A percentile compares a stretch with the other conserved stretches of the same genome.
phyloP scores from a whole-genome alignment of 169 alveolate genomes.

The Cryptosporidium ubiquitum region DNA sequence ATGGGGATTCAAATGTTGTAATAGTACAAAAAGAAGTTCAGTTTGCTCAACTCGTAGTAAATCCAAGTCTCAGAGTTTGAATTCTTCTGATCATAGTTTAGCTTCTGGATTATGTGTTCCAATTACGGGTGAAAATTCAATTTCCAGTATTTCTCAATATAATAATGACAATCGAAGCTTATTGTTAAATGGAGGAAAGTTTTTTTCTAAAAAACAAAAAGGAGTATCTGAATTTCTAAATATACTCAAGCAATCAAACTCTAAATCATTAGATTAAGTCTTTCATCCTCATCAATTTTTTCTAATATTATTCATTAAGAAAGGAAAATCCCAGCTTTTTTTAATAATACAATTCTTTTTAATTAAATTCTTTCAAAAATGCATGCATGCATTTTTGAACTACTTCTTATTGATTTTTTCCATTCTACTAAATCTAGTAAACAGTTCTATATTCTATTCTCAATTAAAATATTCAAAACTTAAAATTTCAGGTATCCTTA shows the following conservation, averaged over 20 bases:
- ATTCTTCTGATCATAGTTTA: not conserved
- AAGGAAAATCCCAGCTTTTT: not conserved
- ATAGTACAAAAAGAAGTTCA: not conserved
- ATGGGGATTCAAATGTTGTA: conserved; percentile 91
- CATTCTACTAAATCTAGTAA: not conserved
- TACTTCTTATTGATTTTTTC: not conserved
- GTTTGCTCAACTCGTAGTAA: not conserved
- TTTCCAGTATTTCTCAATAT: not conserved
- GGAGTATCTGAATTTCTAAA: conserved; percentile 16
- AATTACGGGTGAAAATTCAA: not conserved
- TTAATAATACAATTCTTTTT: not conserved
- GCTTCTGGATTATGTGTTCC: not conserved
- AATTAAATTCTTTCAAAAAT: not conserved
- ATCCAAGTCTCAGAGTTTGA: not conserved
- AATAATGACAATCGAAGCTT: not conserved
- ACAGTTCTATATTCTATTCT: not conserved
- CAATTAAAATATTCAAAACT: not conserved
- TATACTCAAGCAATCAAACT: not conserved
- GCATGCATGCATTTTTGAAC: not conserved
- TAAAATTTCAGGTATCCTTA: not conserved
- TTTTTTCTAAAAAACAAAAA: not conserved
- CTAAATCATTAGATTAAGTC: not conserved
- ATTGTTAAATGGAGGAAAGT: not conserved
- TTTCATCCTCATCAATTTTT: not conserved
- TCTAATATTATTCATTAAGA: not conserved